These are phyloP conservation scores for Prunus mira DNA, from an alignment of 306 rosid genomes.

Conservation along the genomic window DNA sequence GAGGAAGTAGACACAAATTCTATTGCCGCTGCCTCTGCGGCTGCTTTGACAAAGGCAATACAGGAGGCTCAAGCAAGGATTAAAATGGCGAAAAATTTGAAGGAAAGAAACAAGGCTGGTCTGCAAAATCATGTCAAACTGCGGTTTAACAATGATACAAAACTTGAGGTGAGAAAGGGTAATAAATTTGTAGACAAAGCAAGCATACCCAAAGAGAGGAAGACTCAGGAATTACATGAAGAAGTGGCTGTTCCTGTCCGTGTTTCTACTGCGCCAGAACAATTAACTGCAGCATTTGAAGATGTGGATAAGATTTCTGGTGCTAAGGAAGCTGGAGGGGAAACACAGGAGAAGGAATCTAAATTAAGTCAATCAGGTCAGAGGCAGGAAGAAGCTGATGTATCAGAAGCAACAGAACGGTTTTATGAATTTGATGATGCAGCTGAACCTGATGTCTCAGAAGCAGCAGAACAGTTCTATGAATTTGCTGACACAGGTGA, in stretches of 20 bases:
- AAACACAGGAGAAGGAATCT: slow-evolving; percentile 28
- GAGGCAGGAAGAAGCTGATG: slow-evolving; percentile 36
- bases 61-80: slow-evolving; percentile 86
- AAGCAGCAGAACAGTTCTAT: slow-evolving; percentile 32
- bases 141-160: slow-evolving; percentile 38
- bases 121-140: slow-evolving; percentile 44
- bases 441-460: slow-evolving; percentile 15
- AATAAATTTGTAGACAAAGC: slow-evolving; percentile 21
- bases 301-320: slow-evolving; percentile 13
- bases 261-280: slow-evolving; percentile 35
- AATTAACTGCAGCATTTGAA: slow-evolving; percentile 34
- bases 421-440: slow-evolving; percentile 30
- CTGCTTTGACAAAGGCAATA: slow-evolving; percentile 87
- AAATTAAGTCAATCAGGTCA: slow-evolving; percentile 33
- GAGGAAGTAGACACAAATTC: slow-evolving; percentile 74
- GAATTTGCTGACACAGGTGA: slow-evolving; percentile 29
- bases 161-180: slow-evolving; percentile 35
- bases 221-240: slow-evolving; percentile 32
- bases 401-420: slow-evolving; percentile 37
- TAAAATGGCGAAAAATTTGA: slow-evolving; percentile 61
- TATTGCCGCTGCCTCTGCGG: slow-evolving; percentile 76
- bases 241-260: slow-evolving; percentile 31
- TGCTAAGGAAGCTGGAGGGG: slow-evolving; percentile 32
- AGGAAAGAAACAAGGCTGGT: slow-evolving; percentile 75
- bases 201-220: slow-evolving; percentile 38